These are phyloP conservation scores for Gymnopus androsaceus DNA, from an alignment of 1,284 basidiomycete species.

Conservation along the genomic window DNA sequence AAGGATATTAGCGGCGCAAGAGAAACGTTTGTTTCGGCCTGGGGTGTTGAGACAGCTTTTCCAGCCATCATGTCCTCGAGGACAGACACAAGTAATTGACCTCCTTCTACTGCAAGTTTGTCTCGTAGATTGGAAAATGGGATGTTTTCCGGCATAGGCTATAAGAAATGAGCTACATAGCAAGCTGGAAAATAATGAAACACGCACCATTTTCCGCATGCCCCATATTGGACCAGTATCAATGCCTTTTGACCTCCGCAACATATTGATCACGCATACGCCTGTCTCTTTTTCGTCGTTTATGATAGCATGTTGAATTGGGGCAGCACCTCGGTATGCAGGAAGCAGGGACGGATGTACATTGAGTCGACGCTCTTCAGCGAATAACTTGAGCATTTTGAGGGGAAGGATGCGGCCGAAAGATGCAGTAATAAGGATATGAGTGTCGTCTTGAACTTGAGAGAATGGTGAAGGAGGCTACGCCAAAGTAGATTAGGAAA, in stretches of 20 bases:
- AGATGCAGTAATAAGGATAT: conserved; percentile 86
- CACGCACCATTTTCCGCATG: conserved; percentile 42
- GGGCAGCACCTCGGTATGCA: conserved; percentile 87
- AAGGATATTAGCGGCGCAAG: conserved; percentile 66
- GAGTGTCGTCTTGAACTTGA: conserved; percentile 18
- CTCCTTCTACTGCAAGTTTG: conserved; percentile 67
- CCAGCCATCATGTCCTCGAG: conserved; percentile 63
- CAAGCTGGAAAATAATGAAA: neutral
- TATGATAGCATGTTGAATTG: conserved; percentile 85
- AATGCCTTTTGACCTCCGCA: conserved; percentile 55
- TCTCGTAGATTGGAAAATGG: conserved; percentile 62
- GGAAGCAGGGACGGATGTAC: conserved; percentile 93
- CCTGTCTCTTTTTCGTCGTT: conserved; percentile 65
- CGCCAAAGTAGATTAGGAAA: neutral
- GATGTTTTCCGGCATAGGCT: conserved; percentile 51
- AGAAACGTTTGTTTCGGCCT: conserved; percentile 37
- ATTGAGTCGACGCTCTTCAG: conserved; percentile 71
- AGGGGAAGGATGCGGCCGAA: conserved; percentile 88
- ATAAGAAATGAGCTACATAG: conserved; percentile 1
- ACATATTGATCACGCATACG: conserved; percentile 71
- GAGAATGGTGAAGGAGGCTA: conserved; percentile 50
- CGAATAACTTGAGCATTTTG: conserved; percentile 68
- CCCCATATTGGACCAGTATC: conserved; percentile 67
- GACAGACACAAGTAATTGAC: conserved; percentile 69
- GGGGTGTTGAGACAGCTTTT: conserved; percentile 46